Percentiles rank a stretch among this genome's conserved stretches.
Conservation (phyloP, 2,329 filamentous ascomycete species). For the Podosphaera aphanis region DNA sequence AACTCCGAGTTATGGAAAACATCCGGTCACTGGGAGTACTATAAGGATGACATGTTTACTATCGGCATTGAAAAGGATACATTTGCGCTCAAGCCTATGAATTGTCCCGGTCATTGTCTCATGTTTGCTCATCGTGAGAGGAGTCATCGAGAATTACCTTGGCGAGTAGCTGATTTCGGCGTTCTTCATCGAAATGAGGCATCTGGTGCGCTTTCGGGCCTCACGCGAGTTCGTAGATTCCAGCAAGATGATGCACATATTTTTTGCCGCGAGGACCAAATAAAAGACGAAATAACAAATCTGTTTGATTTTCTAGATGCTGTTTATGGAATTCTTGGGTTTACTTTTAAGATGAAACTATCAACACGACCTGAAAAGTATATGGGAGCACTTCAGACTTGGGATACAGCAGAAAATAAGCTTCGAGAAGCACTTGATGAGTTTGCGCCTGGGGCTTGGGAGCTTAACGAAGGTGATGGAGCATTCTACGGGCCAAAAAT, state of each 20-base stretch:
- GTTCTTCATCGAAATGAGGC: slow-evolving; percentile 89
- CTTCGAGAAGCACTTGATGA: slow-evolving; percentile 57
- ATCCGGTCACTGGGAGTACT: slow-evolving; percentile 83
- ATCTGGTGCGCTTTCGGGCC: slow-evolving; percentile 69
- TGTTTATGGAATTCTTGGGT: slow-evolving; percentile 64
- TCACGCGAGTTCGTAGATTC: slow-evolving; percentile 83
- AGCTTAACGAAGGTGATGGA: slow-evolving; percentile 80
- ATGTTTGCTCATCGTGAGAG: slow-evolving; percentile 66
- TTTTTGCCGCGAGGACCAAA: slow-evolving; percentile 70
- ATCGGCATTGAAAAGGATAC: slow-evolving; percentile 63
- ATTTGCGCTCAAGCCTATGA: slow-evolving; percentile 88
- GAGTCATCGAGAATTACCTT: slow-evolving; percentile 73
- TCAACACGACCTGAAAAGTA: slow-evolving; percentile 78
- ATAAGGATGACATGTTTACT: slow-evolving; percentile 92
- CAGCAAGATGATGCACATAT: slow-evolving; percentile 94
- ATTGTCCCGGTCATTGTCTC: slow-evolving; percentile 48
- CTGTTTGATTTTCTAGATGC: slow-evolving; percentile 70
- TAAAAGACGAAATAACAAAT: slow-evolving; percentile 48
- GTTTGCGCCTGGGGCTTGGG: slow-evolving; percentile 55
- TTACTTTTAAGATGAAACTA: slow-evolving; percentile 82
- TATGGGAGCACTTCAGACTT: slow-evolving; percentile 66
- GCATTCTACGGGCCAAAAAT: slow-evolving; percentile 99
- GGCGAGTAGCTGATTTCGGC: slow-evolving; percentile 87
- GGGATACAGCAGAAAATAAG: slow-evolving; percentile 69
- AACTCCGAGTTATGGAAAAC: slow-evolving; percentile 83